Percentiles rank a stretch among this genome's conserved stretches.
Conservation (phyloP, 2,329 filamentous ascomycete species). For the Penicillium sp. region DNA sequence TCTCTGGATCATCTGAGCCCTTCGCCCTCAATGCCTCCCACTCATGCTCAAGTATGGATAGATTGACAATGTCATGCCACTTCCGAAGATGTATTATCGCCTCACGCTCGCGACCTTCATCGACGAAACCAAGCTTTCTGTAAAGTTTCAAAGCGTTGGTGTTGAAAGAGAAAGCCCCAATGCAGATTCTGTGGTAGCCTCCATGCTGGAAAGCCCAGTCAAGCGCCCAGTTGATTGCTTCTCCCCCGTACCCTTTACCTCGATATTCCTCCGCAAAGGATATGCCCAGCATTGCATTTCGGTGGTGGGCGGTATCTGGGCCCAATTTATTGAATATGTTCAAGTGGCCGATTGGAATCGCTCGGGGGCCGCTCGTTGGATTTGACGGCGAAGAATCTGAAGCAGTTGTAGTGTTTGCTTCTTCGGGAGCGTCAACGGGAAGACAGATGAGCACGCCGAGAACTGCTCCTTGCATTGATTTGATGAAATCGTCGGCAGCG, state of each 20-base stretch:
- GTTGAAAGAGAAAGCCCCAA: constrained; percentile 11
- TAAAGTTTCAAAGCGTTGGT: constrained; percentile 9
- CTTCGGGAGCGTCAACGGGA: neutral
- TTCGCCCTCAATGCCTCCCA: neutral
- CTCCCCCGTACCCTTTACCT: constrained; percentile 10
- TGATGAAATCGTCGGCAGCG: neutral
- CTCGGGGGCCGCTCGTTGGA: neutral
- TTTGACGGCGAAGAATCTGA: neutral
- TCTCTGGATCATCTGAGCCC: neutral
- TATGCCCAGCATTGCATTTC: constrained; percentile 3
- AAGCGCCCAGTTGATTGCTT: constrained; percentile 15
- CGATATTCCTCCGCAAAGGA: constrained; percentile 3
- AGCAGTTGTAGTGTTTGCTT: too few relatives aligned
- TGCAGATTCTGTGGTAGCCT: constrained; percentile 9
- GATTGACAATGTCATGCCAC: constrained; percentile 15
- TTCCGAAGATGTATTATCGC: constrained; percentile 5
- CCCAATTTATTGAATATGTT: neutral
- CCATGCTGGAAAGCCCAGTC: constrained; percentile 13
- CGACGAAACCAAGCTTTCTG: constrained; percentile 12
- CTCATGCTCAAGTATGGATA: constrained; percentile 8
- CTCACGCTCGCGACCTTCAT: constrained; percentile 18
- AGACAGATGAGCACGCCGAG: constrained; percentile 7
- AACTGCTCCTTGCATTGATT: neutral
- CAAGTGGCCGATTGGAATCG: neutral
- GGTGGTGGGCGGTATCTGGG: neutral